Percentiles rank a stretch among this genome's conserved stretches.
Evolutionary conservation across 441 rosid genomes (phyloP).

Genomic region (Theobroma grandiflorum): DNA sequence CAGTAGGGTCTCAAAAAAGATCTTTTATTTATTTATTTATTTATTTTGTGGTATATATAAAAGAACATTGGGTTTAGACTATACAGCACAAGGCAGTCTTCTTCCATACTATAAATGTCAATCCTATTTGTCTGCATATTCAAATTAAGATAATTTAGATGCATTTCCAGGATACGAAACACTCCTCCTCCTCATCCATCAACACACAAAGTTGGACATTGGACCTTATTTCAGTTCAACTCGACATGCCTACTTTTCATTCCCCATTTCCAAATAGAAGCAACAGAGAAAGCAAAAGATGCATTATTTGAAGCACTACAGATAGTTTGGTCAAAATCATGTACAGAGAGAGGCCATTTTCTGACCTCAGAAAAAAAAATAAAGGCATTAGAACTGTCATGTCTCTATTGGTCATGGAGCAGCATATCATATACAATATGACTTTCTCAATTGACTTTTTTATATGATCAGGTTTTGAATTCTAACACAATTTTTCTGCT

Average conservation of each 20-base stretch:
- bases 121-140: too few species aligned
- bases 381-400: constrained; percentile 14
- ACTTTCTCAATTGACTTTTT: constrained; percentile 19
- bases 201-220: neutral
- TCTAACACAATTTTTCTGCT: neutral
- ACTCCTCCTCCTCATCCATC: too few species aligned
- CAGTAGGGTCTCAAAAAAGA: too few species aligned
- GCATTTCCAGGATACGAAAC: too few species aligned
- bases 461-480: constrained; percentile 11
- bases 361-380: neutral
- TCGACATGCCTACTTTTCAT: neutral
- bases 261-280: neutral
- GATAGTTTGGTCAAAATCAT: constrained; percentile 30
- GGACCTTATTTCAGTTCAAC: neutral
- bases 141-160: too few species aligned
- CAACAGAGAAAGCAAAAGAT: neutral
- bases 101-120: too few species aligned
- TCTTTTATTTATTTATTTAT: too few species aligned
- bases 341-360: constrained; percentile 20
- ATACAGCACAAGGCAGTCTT: too few species aligned
- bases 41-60: too few species aligned
- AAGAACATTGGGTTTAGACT: too few species aligned
- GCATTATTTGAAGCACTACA: constrained; percentile 25
- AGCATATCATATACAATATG: neutral
- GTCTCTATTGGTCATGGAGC: constrained; percentile 22